These are phyloP conservation scores for Populus pruinosa DNA, from an alignment of 345 rosid genomes.

Conservation along the genomic window DNA sequence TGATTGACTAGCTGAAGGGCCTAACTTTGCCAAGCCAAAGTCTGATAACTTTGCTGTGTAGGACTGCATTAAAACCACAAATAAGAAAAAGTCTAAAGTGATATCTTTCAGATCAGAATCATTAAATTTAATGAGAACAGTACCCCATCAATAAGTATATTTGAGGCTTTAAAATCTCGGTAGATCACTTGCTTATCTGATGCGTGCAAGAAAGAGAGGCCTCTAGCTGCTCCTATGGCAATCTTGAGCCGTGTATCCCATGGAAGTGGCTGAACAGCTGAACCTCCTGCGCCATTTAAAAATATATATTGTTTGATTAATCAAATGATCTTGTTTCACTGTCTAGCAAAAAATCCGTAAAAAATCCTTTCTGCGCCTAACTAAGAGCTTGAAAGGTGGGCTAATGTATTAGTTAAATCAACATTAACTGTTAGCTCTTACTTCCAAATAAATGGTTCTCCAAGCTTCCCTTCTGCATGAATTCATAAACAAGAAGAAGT, in stretches of 20 bases:
- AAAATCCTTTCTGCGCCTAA: not conserved
- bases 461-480: slow-evolving; percentile 92
- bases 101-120: not conserved
- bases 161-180: slow-evolving; percentile 90
- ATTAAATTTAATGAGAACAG: not conserved
- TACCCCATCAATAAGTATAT: slow-evolving; percentile 90
- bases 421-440: slow-evolving; percentile 25
- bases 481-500: slow-evolving; percentile 83
- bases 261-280: slow-evolving; percentile 71
- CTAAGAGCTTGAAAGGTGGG: not conserved
- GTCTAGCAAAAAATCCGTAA: not conserved
- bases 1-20: slow-evolving; percentile 95
- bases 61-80: slow-evolving; percentile 42
- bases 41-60: slow-evolving; percentile 89
- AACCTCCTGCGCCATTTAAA: slow-evolving; percentile 52
- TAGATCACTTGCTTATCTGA: slow-evolving; percentile 86
- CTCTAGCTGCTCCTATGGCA: slow-evolving; percentile 79
- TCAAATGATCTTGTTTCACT: not conserved
- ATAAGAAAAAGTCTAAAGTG: not conserved
- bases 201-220: slow-evolving; percentile 71
- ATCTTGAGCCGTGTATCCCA: slow-evolving; percentile 74
- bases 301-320: not conserved
- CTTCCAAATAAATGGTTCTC: slow-evolving; percentile 90
- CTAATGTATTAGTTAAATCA: not conserved
- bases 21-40: slow-evolving; percentile 89